Conservation (phyloP, 805 yeast species). For the Maudiozyma serrabonitensis region DNA sequence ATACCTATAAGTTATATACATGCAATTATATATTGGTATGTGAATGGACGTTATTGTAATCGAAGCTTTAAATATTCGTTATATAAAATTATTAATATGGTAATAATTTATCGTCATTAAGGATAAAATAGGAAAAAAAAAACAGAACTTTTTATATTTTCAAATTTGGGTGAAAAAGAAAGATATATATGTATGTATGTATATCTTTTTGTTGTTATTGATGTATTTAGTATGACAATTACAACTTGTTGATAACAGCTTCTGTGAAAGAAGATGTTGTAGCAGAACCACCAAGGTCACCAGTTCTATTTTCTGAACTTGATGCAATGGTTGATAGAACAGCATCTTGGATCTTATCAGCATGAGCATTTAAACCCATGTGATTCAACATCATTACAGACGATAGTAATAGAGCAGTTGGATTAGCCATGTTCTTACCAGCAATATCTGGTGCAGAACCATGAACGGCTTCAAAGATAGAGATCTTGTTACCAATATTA, state of each 20-base stretch:
- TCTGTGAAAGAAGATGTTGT: conserved; percentile 83
- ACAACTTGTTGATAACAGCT: conserved; percentile 61
- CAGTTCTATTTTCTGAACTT: conserved; percentile 92
- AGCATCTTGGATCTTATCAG: conserved; percentile 80
- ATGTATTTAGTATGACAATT: conserved; percentile 1
- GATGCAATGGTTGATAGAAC: conserved; percentile 84
- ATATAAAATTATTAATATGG: no score
- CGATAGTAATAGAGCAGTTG: conserved; percentile 91
- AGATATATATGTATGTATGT: neutral
- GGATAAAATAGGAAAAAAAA: no score
- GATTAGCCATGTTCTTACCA: conserved; percentile 97
- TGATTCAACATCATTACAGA: conserved; percentile 99
- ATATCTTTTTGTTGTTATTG: neutral
- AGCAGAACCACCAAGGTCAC: conserved; percentile 84
- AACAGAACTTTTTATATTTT: no score
- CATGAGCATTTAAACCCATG: conserved; percentile 79
- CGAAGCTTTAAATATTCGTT: no score
- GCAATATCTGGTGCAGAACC: conserved; percentile 99
- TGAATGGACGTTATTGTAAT: neutral
- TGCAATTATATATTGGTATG: no score
- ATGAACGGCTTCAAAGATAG: conserved; percentile 98
- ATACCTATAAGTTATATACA: no score
- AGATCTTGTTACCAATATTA: conserved; percentile 97
- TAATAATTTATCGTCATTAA: no score
- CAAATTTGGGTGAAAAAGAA: no score